A percentile compares a stretch with the other conserved stretches of the same genome.
phyloP scores from a whole-genome alignment of 1,139 yeast genomes.

The Scheffersomyces illinoinensis region DNA sequence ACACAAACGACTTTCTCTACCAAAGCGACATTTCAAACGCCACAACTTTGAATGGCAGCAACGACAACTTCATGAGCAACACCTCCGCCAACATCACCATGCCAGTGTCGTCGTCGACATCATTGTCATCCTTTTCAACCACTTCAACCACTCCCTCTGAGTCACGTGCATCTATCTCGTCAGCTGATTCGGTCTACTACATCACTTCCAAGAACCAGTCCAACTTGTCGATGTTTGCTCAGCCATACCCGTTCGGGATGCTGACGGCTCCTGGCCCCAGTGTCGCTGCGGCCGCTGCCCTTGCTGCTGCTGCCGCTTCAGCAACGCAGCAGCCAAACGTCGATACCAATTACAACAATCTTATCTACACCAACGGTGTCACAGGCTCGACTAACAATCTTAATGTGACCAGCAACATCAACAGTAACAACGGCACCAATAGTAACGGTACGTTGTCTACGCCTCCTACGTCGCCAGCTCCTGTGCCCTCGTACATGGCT shows the following conservation, averaged over 20 bases:
- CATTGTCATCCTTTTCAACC: not conserved
- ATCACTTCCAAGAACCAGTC: not conserved
- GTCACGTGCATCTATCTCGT: not conserved
- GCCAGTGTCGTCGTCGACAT: not conserved
- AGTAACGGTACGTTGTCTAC: not conserved
- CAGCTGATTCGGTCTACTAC: not conserved
- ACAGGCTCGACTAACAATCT: not conserved
- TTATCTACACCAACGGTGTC: not conserved
- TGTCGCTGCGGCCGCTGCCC: not conserved
- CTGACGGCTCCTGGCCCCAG: not conserved
- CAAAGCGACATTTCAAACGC: not conserved
- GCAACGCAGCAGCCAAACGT: not conserved
- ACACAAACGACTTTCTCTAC: not conserved
- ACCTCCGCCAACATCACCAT: not conserved
- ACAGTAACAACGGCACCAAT: not conserved
- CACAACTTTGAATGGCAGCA: not conserved
- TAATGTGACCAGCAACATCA: not conserved
- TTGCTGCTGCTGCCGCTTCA: not conserved
- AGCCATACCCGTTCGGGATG: not conserved
- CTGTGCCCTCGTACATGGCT: not conserved
- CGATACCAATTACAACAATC: not conserved
- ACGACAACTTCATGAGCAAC: not conserved
- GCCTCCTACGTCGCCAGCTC: not conserved
- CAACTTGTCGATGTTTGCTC: not conserved
- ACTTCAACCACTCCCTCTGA: not conserved